Conservation (phyloP, 2,329 filamentous ascomycete species). For the Bimuria novae-zelandiae region DNA sequence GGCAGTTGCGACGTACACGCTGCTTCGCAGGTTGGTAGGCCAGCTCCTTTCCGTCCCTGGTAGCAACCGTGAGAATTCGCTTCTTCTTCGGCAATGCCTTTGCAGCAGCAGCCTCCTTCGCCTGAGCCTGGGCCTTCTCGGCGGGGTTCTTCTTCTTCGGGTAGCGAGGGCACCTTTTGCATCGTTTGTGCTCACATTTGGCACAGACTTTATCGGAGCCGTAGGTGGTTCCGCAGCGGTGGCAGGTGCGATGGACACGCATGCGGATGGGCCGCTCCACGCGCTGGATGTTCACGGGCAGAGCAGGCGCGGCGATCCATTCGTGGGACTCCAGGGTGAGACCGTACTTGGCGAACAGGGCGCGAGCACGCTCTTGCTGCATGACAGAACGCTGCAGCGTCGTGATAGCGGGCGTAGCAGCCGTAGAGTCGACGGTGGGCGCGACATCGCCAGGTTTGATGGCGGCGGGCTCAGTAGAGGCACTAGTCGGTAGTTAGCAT, state of each 20-base stretch:
- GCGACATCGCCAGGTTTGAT: conserved; percentile 8
- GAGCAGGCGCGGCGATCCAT: conserved; percentile 35
- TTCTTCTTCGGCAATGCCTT: conserved; percentile 48
- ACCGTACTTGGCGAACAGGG: conserved; percentile 51
- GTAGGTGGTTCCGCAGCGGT: conserved; percentile 77
- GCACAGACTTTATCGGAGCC: conserved; percentile 73
- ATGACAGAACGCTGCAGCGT: conserved; percentile 38
- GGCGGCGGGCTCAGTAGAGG: conserved; percentile 14
- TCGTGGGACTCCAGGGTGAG: conserved; percentile 48
- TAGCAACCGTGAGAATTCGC: conserved; percentile 65
- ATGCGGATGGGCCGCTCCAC: conserved; percentile 78
- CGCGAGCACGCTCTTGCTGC: conserved; percentile 46
- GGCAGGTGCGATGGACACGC: conserved; percentile 78
- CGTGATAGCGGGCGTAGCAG: conserved; percentile 6
- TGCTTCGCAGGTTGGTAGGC: conserved; percentile 74
- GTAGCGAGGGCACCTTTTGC: conserved; percentile 77
- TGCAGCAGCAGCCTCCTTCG: conserved; percentile 49
- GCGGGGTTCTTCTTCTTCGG: conserved; percentile 64
- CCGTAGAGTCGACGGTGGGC: conserved; percentile 14
- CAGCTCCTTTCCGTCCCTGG: conserved; percentile 69
- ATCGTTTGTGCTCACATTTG: conserved; percentile 78
- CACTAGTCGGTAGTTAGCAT: conserved; percentile 8
- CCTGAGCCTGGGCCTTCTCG: conserved; percentile 38
- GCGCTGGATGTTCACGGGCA: conserved; percentile 50
- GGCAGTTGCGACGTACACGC: conserved; percentile 75